Base-by-base conservation (phyloP, 257 asterid species). In the Ophiorrhiza pumila region DNA sequence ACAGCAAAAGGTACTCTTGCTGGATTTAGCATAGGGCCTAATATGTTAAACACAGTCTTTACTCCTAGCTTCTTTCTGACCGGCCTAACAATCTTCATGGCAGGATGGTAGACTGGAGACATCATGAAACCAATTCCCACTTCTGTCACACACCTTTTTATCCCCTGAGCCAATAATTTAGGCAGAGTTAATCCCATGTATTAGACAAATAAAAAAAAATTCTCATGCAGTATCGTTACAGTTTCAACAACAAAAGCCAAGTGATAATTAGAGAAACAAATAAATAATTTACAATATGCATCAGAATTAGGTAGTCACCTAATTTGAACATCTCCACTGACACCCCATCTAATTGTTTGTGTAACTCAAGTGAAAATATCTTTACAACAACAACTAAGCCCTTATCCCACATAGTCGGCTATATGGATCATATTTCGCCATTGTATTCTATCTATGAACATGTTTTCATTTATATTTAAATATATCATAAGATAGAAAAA, bases 51-150 rank as follows among this genome's bases (percentile, higher is more conserved):
- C 29, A 90, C 88, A 0, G 98, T 92, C 83, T 90, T 90, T 27
- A 92, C 86, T 76, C 83, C 80, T 50, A 92, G 90, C 85, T 87
- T 91, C 83, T 79, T 87, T 75, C 96, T 87, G 42, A 92, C 88
- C 8, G 98, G 94, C 74, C 87, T 85, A 74, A 92, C 92, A 14
- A 81, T 83, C 83, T 85, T 87, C 96, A 90, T 92, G 7, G 94
- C 96, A 0, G 96, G 96, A 80, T 92, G 98, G 74, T 90, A 90
- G 75, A 80, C 79, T 35, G 98, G 94, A 39, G 96, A 83, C 96
- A 92, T 90, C 96, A 90, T 90, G 71, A 92, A 92, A 69, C 98
- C 96, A 11, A 92, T 92, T 67, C 96, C 94, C 13, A 82, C 93
- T 81, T 84, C 88, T 74, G 74, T 77, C 61, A 90, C 83, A 14